Evolutionary conservation across 345 rosid genomes (phyloP), one percentile per base, ranked within the genome.

Genomic region (Garcia nutans): DNA sequence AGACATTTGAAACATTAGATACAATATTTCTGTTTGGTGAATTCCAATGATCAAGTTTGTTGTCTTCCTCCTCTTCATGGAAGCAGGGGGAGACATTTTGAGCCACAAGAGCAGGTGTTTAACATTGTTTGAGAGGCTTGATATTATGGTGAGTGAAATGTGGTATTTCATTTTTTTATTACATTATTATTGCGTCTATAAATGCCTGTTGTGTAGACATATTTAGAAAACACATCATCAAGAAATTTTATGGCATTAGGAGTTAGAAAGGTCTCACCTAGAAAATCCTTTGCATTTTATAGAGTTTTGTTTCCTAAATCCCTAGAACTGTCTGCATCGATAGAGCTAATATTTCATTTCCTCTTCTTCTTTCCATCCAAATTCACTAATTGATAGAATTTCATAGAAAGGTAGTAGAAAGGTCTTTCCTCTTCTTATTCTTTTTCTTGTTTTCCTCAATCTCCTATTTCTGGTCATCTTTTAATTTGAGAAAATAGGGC

Each of bases 81-180:
- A 84, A 84, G 64, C 78, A 85, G 59, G 85, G 85, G 5, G 88
- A 85, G 31, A 78, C 79, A 73, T 77, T 83, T 31, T 47, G 10
- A 47, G 63, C 60, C 55, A 64, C 55, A 2, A 19, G 28, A 59
- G 64, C 49, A 77, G 54, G 8, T 56, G 63, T 54, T 50, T 42
- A 63, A 5, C 50, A 68, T 11, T 57, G 12, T 67, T 70, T 49
- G 12, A 52, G 26, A n/a, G 47, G 75, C 67, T 79, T 77, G 10
- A 15, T 17, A 59, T 75, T 70, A 23, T 81, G n/a, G 23, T 20
- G 52, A 55, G 63, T 70, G 64, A 31, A 67, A 57, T 9, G 65
- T 20, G 4, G 26, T 68, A 42, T 60, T 65, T 22, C 5, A 19
- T 12, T n/a, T 41, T n/a, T 69, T 60, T 61, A 8, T 6, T 11